Percentiles rank a stretch among this genome's conserved stretches.
Evolutionary conservation across 2,329 filamentous ascomycete genomes (phyloP).

Genomic region (Paecilomyces formosus): DNA sequence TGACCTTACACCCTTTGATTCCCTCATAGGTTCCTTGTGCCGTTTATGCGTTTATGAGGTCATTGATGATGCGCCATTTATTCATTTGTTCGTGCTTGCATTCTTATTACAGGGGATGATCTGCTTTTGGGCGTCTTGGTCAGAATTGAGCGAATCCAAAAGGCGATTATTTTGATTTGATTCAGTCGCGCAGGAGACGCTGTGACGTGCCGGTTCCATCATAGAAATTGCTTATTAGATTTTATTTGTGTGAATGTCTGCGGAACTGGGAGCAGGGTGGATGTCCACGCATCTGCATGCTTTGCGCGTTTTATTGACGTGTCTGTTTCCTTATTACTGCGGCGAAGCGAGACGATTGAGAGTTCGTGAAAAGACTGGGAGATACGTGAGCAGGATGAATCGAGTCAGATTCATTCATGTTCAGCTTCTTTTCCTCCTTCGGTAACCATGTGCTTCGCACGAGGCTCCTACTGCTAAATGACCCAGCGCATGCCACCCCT

Average conservation of each 20-base stretch:
- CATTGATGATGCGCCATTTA: background rate
- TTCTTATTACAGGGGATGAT: background rate
- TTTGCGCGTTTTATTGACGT: background rate
- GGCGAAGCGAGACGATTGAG: background rate
- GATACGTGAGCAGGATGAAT: background rate
- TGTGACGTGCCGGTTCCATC: background rate
- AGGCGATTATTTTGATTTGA: background rate
- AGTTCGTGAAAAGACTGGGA: background rate
- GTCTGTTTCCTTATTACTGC: background rate
- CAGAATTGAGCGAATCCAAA: background rate
- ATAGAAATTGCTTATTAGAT: conserved; percentile 1
- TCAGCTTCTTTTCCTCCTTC: background rate
- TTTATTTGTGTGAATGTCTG: background rate
- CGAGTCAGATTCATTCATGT: background rate
- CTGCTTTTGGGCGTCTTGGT: conserved; percentile 1
- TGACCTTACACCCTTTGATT: background rate
- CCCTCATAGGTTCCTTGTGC: background rate
- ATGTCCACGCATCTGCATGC: background rate
- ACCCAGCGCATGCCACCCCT: background rate
- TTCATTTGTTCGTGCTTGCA: background rate
- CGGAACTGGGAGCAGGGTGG: background rate
- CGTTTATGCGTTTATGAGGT: background rate
- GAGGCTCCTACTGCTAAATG: background rate
- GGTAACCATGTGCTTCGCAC: background rate
- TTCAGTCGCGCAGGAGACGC: background rate